Percentiles rank a stretch among this genome's conserved stretches.
phyloP scores from a whole-genome alignment of 2,329 filamentous ascomycete genomes.

The Beauveria sp. region DNA sequence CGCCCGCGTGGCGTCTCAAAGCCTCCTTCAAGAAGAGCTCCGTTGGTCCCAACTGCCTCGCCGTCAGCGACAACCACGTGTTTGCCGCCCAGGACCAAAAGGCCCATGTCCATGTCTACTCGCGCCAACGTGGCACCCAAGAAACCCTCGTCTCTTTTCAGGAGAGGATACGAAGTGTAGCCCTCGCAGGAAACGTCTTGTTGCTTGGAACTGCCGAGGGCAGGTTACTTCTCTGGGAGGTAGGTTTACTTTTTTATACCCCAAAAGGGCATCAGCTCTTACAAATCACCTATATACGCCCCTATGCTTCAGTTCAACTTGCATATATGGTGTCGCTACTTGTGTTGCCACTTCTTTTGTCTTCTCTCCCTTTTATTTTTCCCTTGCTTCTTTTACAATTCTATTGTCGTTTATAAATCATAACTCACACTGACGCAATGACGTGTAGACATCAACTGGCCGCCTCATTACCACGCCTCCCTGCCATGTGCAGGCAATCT shows the following conservation, averaged over 20 bases:
- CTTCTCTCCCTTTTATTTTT: background rate
- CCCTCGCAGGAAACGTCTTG: constrained; percentile 64
- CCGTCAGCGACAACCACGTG: constrained; percentile 72
- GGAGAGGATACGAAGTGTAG: constrained; percentile 74
- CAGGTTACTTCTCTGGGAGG: constrained; percentile 88
- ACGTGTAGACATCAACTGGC: constrained; percentile 59
- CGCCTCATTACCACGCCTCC: constrained; percentile 68
- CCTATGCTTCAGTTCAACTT: background rate
- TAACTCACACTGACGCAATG: background rate
- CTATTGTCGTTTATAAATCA: background rate
- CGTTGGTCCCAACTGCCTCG: constrained; percentile 68
- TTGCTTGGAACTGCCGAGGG: constrained; percentile 79
- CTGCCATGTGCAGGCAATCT: constrained; percentile 74
- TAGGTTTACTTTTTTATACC: constrained; percentile 32
- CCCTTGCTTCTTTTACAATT: background rate
- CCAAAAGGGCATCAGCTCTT: background rate
- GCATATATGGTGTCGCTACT: background rate
- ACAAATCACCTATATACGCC: background rate
- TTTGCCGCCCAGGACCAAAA: constrained; percentile 91
- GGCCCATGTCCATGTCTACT: constrained; percentile 89
- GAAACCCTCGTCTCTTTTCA: constrained; percentile 84
- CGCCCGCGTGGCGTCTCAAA: constrained; percentile 68
- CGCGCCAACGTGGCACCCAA: constrained; percentile 71
- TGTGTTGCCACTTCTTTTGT: background rate
- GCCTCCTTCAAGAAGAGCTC: constrained; percentile 88